Base-by-base conservation (phyloP, 2,329 filamentous ascomycete species). In the Colletotrichum lindemuthianum region DNA sequence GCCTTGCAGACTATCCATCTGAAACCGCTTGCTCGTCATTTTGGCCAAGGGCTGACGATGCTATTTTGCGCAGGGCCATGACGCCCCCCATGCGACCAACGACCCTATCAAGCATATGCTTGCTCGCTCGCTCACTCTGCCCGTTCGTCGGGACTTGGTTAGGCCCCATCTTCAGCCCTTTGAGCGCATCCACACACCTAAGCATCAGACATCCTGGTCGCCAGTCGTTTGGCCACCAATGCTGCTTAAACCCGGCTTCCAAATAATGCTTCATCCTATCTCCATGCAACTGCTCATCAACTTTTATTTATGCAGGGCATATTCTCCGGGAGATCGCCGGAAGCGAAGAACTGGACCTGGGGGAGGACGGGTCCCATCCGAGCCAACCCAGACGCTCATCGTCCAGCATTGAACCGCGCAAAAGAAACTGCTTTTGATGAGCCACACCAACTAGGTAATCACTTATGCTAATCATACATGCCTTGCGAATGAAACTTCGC, bases 311-410 rank as follows among this genome's bases (percentile, higher is more conserved):
- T 24, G 24, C 24, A 24, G 24, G 24, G 24, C 24, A 24, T 3
- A 4, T 24, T 24, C 24, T 24, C 59, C 24, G n/a, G 40, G 53
- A 44, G 59, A 58, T 60, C 49, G 11, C 34, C 49, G 36, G 16
- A 47, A 45, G 53, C 53, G 45, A 63, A 16, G 24, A 24, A 33
- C 16, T 13, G 13, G 33, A 24, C 33, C 57, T 12, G 39, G n/a
- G 36, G 16, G 39, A 34, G 24, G 24, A 24, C 4, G 24, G 24
- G 24, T 24, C 40, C 32, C 9, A 48, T 58, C 15, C 15, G 13
- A 37, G 10, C 24, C 16, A 44, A 49, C 44, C 55, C 33, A 16
- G 48, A n/a, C 41, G 13, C 40, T 8, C 40, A 13, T 44, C 41
- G n/a, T 47, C 36, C 44, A 15, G 45, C 24, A 15, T 44, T 40